Conservation (phyloP, 805 yeast species). For the Yarrowia phangngaensis region DNA sequence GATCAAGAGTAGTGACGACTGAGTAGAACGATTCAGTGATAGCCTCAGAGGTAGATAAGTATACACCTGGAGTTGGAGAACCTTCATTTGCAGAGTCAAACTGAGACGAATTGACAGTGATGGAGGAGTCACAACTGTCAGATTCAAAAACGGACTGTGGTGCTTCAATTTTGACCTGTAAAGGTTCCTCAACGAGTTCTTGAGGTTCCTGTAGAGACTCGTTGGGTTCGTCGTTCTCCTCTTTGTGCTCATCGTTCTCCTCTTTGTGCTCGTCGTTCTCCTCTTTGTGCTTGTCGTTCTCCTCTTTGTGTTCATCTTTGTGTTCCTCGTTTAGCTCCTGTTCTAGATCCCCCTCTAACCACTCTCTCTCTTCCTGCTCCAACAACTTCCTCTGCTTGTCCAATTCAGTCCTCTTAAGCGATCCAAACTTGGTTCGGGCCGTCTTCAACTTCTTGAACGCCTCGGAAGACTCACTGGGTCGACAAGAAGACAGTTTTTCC, state of each 20-base stretch:
- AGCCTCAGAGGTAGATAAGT: background rate
- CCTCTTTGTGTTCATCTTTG: background rate
- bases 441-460: conserved; percentile 20
- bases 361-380: conserved; percentile 7
- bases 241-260: too few relatives aligned
- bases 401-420: conserved; percentile 5
- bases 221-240: too few relatives aligned
- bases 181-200: too few relatives aligned
- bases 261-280: too few relatives aligned
- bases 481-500: background rate
- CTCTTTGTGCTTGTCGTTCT: background rate
- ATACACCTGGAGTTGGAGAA: too few relatives aligned
- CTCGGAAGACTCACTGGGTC: conserved; percentile 22
- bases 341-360: too few relatives aligned
- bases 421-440: conserved; percentile 19
- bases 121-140: too few relatives aligned
- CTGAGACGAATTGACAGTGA: too few relatives aligned
- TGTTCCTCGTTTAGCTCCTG: background rate
- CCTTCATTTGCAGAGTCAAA: too few relatives aligned
- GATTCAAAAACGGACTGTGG: too few relatives aligned
- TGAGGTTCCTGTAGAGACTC: too few relatives aligned
- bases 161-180: too few relatives aligned
- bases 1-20: conserved; percentile 5
- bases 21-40: conserved; percentile 6
- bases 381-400: conserved; percentile 10